These are phyloP conservation scores for Cynanchum wilfordii DNA, from an alignment of 257 asterid species.

Conservation along the genomic window DNA sequence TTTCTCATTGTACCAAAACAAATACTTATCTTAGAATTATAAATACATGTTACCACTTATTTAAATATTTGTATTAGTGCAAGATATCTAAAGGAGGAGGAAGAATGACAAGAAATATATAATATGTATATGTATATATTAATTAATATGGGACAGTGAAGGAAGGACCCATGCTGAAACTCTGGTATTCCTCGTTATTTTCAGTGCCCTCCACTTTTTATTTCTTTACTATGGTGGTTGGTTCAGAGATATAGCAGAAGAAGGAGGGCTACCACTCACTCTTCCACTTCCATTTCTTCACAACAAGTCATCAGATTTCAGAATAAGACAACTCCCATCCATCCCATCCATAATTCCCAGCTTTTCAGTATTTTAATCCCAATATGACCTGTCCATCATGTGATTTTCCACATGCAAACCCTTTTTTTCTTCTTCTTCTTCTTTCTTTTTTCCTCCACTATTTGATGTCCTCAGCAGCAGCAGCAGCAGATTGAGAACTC, in stretches of 20 bases:
- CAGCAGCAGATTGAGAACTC: slow-evolving; percentile 15
- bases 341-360: background rate
- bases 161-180: slow-evolving; percentile 10
- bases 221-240: background rate
- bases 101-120: no score
- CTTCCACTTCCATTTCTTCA: background rate
- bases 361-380: slow-evolving; percentile 20
- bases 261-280: slow-evolving; percentile 6
- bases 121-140: no score
- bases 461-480: slow-evolving; percentile 16
- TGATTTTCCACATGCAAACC: slow-evolving; percentile 32
- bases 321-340: slow-evolving; percentile 5
- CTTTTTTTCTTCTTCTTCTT: no score
- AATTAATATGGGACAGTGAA: background rate
- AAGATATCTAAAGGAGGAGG: no score
- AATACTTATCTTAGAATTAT: no score
- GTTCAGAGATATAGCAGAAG: background rate
- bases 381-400: slow-evolving; percentile 58
- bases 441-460: slow-evolving; percentile 21
- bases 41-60: no score
- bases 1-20: no score
- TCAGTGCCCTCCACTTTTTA: background rate
- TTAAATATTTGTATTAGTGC: no score
- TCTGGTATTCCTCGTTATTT: slow-evolving; percentile 12
- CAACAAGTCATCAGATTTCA: slow-evolving; percentile 5